Base-by-base conservation (phyloP, 2,329 filamentous ascomycete species). In the Apiospora sp. region DNA sequence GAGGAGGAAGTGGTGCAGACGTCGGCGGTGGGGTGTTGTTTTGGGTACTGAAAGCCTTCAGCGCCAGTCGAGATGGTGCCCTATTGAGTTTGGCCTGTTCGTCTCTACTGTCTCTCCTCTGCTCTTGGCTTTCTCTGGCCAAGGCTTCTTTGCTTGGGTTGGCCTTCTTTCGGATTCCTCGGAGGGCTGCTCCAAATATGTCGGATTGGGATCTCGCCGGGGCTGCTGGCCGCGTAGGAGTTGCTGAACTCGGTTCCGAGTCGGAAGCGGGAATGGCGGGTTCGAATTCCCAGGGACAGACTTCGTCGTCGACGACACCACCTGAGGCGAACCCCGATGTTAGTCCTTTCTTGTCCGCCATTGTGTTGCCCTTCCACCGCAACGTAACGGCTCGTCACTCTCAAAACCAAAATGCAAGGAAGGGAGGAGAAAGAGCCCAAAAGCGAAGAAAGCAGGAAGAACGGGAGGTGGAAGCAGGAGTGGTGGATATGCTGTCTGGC, bases 101-200 rank as follows among this genome's bases (percentile, higher is more conserved):
- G 70, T 86, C 84, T 68, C 83, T 82, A 61, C 79, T 49, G 19
- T 49, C 46, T 49, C 46, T 49, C 46, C 46, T 49, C 46, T 22
- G 46, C 46, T 49, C 46, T n/a, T 34, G 16, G 6, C 34, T 34
- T 61, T 61, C 27, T 34, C 19, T 58, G 30, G 16, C 30, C 54
- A 34, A 30, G 54, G 30, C 54, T 61, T 61, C 46, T 49, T 49
- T 49, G 22, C 46, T 80, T 19, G 83, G 83, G 8, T 86, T 83
- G 61, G 86, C 83, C 76, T 84, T 88, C 76, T 84, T 88, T 77
- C 83, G 86, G 75, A 88, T 82, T 74, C 86, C 86, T 75, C 87
- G 86, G 77, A 88, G 87, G 75, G 88, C 86, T 75, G 86, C 86
- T 67, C 86, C 85, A 71, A 89, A 77, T 73, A 88, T 80, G 71